These are phyloP conservation scores for Penium margaritaceum DNA, from an alignment of 139 green algal genomes.

Conservation along the genomic window DNA sequence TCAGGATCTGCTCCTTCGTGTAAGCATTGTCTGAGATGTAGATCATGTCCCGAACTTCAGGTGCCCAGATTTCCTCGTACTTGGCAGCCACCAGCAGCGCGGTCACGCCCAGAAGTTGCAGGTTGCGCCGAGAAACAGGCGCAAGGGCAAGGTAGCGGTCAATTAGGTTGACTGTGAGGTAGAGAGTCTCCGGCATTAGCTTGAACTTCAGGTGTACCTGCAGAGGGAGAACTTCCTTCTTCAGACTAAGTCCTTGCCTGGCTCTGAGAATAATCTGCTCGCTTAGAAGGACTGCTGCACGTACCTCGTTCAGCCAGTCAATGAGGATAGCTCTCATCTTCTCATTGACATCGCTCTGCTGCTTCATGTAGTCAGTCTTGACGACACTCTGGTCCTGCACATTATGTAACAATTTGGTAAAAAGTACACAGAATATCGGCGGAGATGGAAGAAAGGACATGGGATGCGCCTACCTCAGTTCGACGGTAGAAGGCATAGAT, in stretches of 20 bases:
- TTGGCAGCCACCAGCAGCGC: conserved; percentile 94
- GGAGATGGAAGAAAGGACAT: not conserved
- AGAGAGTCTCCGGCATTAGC: conserved; percentile 96
- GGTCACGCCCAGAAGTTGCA: conserved; percentile 93
- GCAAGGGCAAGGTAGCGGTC: conserved; percentile 84
- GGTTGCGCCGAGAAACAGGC: conserved; percentile 75
- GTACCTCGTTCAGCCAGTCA: conserved; percentile 93
- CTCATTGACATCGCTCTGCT: conserved; percentile 87
- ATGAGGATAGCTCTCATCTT: conserved; percentile 83
- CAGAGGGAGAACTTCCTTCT: not conserved
- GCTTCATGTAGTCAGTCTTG: conserved; percentile 49
- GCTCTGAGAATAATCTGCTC: not conserved
- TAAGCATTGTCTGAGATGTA: conserved; percentile 97
- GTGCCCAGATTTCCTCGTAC: conserved; percentile 98
- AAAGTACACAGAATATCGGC: not conserved
- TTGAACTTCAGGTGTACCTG: conserved; percentile 95
- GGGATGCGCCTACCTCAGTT: conserved; percentile 35
- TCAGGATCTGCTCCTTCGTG: conserved; percentile 82
- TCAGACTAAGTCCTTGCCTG: not conserved
- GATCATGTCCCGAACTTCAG: conserved; percentile 93
- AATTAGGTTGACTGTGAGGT: conserved; percentile 87
- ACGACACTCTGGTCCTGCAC: conserved; percentile 35
- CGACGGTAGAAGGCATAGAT: conserved; percentile 85
- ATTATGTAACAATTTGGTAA: too few species aligned
- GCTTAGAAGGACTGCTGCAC: not conserved